Evolutionary conservation across 139 green algal genomes (phyloP).

Genomic region (Micromonas commoda): DNA sequence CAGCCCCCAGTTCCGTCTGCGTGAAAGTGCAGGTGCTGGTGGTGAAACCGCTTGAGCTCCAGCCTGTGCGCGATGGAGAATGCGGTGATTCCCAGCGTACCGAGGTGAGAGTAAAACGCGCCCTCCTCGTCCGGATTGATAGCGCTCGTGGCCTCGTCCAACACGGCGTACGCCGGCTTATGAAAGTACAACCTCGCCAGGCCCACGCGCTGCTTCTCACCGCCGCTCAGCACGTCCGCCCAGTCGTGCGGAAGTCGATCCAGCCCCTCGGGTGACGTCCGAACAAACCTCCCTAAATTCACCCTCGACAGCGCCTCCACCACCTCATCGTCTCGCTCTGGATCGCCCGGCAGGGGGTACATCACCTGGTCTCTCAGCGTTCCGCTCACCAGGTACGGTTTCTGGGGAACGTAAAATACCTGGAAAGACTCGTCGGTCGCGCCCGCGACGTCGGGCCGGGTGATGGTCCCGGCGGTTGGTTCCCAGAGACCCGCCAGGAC

Average conservation of each 20-base stretch:
- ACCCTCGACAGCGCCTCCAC: background rate
- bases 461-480: background rate
- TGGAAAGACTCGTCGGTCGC: background rate
- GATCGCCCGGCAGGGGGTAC: background rate
- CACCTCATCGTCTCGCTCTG: slow-evolving; percentile 4
- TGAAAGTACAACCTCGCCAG: slow-evolving; percentile 39
- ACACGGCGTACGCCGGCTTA: slow-evolving; percentile 26
- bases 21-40: slow-evolving; percentile 20
- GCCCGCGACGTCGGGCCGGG: background rate
- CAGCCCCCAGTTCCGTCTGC: slow-evolving; percentile 26
- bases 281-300: slow-evolving; percentile 29
- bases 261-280: background rate
- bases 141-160: slow-evolving; percentile 37
- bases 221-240: slow-evolving; percentile 39
- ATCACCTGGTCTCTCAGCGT: slow-evolving; percentile 29
- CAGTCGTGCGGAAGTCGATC: slow-evolving; percentile 35
- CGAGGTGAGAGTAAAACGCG: slow-evolving; percentile 18
- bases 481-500: slow-evolving; percentile 33
- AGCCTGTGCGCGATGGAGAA: slow-evolving; percentile 36
- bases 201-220: slow-evolving; percentile 46
- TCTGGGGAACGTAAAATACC: slow-evolving; percentile 31
- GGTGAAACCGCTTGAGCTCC: slow-evolving; percentile 32
- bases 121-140: slow-evolving; percentile 44
- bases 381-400: slow-evolving; percentile 33
- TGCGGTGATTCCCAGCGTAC: slow-evolving; percentile 26